Base-by-base conservation (phyloP, 1,284 basidiomycete species). In the Fomitopsis palustris region DNA sequence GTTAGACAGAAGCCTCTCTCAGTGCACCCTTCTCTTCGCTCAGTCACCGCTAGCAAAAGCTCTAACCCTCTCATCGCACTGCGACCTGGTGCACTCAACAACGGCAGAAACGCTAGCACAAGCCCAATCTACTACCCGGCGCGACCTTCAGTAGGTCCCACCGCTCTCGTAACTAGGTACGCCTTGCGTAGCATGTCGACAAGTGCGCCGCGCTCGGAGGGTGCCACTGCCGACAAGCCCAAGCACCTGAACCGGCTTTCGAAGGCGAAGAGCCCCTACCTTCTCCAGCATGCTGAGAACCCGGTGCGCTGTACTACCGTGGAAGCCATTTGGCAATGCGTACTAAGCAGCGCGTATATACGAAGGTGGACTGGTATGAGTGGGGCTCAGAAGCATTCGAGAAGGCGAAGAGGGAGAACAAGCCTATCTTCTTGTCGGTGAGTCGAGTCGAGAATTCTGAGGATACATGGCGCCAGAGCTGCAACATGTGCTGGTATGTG, bases 281-380 rank as follows among this genome's bases (percentile, higher is more conserved):
- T 80, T 5, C 64, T 80, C 14, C 78, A 79, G 60, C 78, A 80
- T 62, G 73, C 74, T 38, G 64, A 73, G 17, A 79, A 79, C 58
- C 78, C 78, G 2, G 78, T 78, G 7, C 64, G 71, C 64, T 9
- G 35, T 8, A 14, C 12, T 37, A 14, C 8, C 3, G 35, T 14
- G 35, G 8, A 37, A 14, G 6, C 35, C 35, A 14, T 3, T 9
- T 9, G 35, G n/a, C 16, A 37, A 14, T 37, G 35, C 35, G 3
- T 14, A 14, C 8, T 37, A 14, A 37, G 8, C 35, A 37, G 35
- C 35, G 35, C 12, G 23, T 19, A 25, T 29, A 16, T 9, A 8
- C 27, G 14, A 42, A 70, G 69, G 68, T 69, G 9, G 69, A 78
- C 64, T 79, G 78, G 78, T 77, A 76, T 66, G 76, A 78, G 64